Conservation (phyloP, 1,284 basidiomycete species). For the Crepidotus sp. region DNA sequence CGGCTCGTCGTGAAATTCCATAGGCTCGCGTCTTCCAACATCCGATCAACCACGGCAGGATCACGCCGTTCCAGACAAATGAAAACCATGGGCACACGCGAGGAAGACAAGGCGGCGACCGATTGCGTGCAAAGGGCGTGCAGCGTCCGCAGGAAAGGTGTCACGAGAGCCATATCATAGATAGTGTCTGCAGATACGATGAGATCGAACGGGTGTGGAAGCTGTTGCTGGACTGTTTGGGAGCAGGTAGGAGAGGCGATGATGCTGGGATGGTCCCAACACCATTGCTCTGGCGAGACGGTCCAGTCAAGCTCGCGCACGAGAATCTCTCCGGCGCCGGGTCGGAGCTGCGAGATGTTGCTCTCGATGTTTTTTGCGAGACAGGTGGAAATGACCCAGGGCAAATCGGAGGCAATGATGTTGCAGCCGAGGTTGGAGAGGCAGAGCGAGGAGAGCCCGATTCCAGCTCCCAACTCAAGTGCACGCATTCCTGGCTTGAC, state of each 20-base stretch:
- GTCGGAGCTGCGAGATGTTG: slow-evolving; percentile 36
- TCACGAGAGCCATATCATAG: slow-evolving; percentile 56
- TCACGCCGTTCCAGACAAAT: slow-evolving; percentile 76
- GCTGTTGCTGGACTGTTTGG: slow-evolving; percentile 19
- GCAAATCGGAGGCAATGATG: slow-evolving; percentile 73
- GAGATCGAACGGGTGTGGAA: slow-evolving; percentile 61
- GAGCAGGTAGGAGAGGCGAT: slow-evolving; percentile 27
- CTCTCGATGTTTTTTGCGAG: slow-evolving; percentile 55
- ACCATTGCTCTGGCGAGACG: slow-evolving; percentile 43
- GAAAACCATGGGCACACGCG: slow-evolving; percentile 41
- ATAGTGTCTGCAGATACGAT: slow-evolving; percentile 83
- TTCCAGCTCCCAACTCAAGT: slow-evolving; percentile 78
- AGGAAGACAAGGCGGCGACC: slow-evolving; percentile 19
- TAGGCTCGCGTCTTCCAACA: slow-evolving; percentile 42
- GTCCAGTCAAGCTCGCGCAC: slow-evolving; percentile 64
- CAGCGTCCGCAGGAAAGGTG: slow-evolving; percentile 49
- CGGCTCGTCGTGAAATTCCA: slow-evolving; percentile 54
- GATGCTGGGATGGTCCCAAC: slow-evolving; percentile 37
- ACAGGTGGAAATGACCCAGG: slow-evolving; percentile 58
- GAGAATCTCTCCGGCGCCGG: slow-evolving; percentile 31
- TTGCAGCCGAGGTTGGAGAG: slow-evolving; percentile 55
- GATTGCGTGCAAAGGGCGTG: slow-evolving; percentile 34
- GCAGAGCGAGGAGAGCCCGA: slow-evolving; percentile 55
- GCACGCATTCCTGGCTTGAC: slow-evolving; percentile 32
- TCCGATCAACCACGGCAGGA: slow-evolving; percentile 49